phyloP scores from a whole-genome alignment of 1,139 yeast species.

The Scheffersomyces quercinus region DNA sequence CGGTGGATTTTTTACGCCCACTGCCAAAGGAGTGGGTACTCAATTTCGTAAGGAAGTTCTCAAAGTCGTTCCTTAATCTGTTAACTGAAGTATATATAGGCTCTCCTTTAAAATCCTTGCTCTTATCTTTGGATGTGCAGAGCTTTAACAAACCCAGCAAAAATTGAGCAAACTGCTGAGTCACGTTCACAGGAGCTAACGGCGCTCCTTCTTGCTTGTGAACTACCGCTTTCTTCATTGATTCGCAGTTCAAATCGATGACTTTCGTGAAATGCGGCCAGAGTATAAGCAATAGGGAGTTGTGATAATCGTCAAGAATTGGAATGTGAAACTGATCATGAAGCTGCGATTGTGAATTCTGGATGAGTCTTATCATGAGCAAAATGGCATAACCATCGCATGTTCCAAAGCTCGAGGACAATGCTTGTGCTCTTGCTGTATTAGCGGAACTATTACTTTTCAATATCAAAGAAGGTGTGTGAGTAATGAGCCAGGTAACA shows the following conservation, averaged over 20 bases:
- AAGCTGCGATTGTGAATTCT: constrained; percentile 60
- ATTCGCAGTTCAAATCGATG: constrained; percentile 75
- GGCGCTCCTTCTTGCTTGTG: constrained; percentile 30
- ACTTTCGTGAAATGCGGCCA: constrained; percentile 88
- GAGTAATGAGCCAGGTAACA: constrained; percentile 39
- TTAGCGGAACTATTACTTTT: constrained; percentile 18
- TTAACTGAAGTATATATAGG: constrained; percentile 71
- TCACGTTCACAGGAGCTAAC: constrained; percentile 59
- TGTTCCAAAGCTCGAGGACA: constrained; percentile 30
- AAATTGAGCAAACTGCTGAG: constrained; percentile 79
- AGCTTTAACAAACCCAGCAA: constrained; percentile 72
- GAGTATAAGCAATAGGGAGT: constrained; percentile 60
- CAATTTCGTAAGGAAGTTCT: constrained; percentile 70
- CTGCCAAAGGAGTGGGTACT: constrained; percentile 43
- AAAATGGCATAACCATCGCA: constrained; percentile 79
- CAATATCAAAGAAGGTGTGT: constrained; percentile 18
- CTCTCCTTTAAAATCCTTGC: constrained; percentile 46
- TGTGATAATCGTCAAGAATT: constrained; percentile 70
- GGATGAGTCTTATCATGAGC: constrained; percentile 73
- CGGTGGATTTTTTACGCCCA: constrained; percentile 39
- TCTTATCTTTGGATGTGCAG: constrained; percentile 29
- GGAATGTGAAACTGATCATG: constrained; percentile 69
- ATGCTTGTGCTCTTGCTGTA: constrained; percentile 19
- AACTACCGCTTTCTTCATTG: constrained; percentile 48
- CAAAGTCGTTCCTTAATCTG: constrained; percentile 77